Evolutionary conservation across 1,139 yeast species (phyloP).

Genomic region (Yamadazyma spencermartinsiae): DNA sequence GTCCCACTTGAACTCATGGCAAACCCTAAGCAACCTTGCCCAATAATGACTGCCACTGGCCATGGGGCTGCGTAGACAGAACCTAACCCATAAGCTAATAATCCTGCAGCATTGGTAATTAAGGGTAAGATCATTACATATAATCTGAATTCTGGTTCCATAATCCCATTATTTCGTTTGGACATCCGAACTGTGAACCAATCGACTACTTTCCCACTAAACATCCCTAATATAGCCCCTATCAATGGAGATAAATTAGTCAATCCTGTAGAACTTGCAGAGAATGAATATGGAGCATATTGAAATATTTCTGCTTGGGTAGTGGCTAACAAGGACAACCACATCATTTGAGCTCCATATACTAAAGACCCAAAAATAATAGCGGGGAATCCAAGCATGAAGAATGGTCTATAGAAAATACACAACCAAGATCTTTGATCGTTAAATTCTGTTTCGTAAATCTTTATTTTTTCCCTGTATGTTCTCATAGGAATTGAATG

Average conservation of each 20-base stretch:
- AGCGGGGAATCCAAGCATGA: constrained; percentile 53
- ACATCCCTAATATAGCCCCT: constrained; percentile 43
- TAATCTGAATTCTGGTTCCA: constrained; percentile 45
- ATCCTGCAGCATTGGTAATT: constrained; percentile 42
- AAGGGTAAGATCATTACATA: constrained; percentile 40
- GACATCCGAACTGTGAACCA: constrained; percentile 36
- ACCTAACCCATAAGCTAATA: constrained; percentile 40
- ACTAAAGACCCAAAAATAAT: constrained; percentile 62
- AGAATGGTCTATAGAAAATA: constrained; percentile 43
- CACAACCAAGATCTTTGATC: constrained; percentile 42
- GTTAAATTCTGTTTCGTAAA: constrained; percentile 37
- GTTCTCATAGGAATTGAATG: constrained; percentile 28
- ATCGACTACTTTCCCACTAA: constrained; percentile 46
- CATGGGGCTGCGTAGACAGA: constrained; percentile 36
- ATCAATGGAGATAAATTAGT: constrained; percentile 44
- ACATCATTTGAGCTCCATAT: constrained; percentile 65
- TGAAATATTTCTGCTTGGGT: constrained; percentile 46
- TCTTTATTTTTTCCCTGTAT: constrained; percentile 34
- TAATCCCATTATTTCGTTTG: constrained; percentile 35
- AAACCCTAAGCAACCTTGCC: constrained; percentile 56
- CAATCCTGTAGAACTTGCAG: constrained; percentile 39
- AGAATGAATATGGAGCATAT: constrained; percentile 37
- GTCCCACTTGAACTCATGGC: constrained; percentile 61
- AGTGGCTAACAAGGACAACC: constrained; percentile 47
- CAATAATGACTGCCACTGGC: constrained; percentile 54